Base-by-base conservation (phyloP, 805 yeast species). In the Candida qinlingensis region DNA sequence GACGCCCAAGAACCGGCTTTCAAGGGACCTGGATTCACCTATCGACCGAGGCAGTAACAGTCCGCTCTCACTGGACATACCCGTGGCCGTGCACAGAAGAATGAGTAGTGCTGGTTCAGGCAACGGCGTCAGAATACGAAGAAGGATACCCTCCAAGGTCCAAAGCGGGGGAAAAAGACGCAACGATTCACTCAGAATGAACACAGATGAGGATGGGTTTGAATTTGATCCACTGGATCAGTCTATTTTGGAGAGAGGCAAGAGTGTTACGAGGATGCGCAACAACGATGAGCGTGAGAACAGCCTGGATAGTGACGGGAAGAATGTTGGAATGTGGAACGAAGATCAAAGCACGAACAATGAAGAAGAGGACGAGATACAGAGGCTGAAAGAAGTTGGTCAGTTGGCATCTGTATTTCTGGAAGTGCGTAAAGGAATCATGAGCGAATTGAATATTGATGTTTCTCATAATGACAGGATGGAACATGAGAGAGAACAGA, bases 401-500 rank as follows among this genome's bases (percentile, higher is more conserved):
- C 73, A 73, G 50, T 54, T 77, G 33, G 65, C 77, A 0, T 52
- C 65, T 11, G 59, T 73, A 7, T 62, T 74, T 25, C 50, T 76
- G 7, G 77, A 74, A 47, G 65, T 75, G 40, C 59, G 79, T 29
- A 68, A 65, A 45, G 63, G 69, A 4, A 60, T 78, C 41, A 67
- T 71, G 61, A 65, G 66, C 10, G 79, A 73, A 35, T 63, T 69
- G 48, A 71, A 74, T 50, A 64, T 75, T 6, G 75, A 74, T 29
- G 45, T 51, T 3, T 27, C 52, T 1, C 50, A 48, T 10, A 58
- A 46, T 42, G 59, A 56, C 10, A 40, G 52, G 11, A 9, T 50
- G 9, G 62, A 54, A 30, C 44, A 51, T 1, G 64, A 60, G 37
- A 52, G 55, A 38, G 59, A 56, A 19, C 56, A 45, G 11, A 43